Percentiles rank a stretch among this genome's conserved stretches.
These are phyloP conservation scores for Calycina marina DNA, from an alignment of 2,329 filamentous ascomycete genomes.

Conservation along the genomic window DNA sequence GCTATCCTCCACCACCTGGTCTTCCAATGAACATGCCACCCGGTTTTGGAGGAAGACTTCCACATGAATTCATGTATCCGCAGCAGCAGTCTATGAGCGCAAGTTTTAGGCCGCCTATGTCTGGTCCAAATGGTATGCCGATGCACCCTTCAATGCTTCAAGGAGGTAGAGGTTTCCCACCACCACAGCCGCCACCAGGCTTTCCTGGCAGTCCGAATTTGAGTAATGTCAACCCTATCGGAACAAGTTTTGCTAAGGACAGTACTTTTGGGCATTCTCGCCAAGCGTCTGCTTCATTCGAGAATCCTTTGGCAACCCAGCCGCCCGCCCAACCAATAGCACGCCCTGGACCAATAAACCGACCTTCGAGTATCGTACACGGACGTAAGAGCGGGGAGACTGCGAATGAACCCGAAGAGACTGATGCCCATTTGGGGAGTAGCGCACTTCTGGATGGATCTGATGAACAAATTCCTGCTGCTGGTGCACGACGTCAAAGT, in stretches of 20 bases:
- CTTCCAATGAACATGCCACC: conserved; percentile 26
- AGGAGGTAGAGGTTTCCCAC: conserved; percentile 29
- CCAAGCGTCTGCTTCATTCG: conserved; percentile 58
- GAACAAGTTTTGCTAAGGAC: conserved; percentile 26
- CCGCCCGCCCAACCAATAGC: conserved; percentile 57
- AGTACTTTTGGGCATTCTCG: conserved; percentile 49
- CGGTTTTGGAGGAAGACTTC: conserved; percentile 27
- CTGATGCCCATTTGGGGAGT: conserved; percentile 73
- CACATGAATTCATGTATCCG: conserved; percentile 37
- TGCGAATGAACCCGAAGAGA: conserved; percentile 49
- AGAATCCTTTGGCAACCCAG: conserved; percentile 31
- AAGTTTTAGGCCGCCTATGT: conserved; percentile 40
- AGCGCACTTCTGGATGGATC: conserved; percentile 72
- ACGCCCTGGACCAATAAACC: conserved; percentile 74
- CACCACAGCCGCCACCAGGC: conserved; percentile 35
- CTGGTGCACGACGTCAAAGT: conserved; percentile 23
- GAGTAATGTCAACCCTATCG: conserved; percentile 25
- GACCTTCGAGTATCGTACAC: conserved; percentile 59
- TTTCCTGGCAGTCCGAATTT: conserved; percentile 34
- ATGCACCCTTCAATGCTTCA: conserved; percentile 42
- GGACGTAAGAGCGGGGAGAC: conserved; percentile 29
- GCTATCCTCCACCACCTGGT: conserved; percentile 30
- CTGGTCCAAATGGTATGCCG: conserved; percentile 33
- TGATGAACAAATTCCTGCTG: conserved; percentile 35
- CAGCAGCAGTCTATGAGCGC: conserved; percentile 37